Base-by-base conservation (phyloP, 352 stramenopile genomes). In the Ophiocytium majus region DNA sequence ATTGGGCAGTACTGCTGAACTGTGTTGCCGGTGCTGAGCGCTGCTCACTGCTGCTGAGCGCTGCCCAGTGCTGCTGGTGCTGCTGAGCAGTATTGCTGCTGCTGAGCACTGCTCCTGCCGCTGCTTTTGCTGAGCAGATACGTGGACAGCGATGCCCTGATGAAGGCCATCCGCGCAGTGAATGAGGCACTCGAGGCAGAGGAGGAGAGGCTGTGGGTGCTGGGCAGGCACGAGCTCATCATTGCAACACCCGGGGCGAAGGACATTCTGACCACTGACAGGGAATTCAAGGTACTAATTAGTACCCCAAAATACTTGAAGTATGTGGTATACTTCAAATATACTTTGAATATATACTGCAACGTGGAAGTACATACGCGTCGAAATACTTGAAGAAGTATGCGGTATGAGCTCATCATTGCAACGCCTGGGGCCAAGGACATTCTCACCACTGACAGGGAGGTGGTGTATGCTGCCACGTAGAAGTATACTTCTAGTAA, bases 331-430 rank as follows among this genome's bases (percentile, higher is more conserved):
- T 5, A 76, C 64, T 81, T 78, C 35, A 78, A 78, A 14, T 14
- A 78, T 78, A 78, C 35, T 78, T 78, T 17, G 5, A 78, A 17
- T 78, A 5, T 14, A 17, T 14, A 17, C 5, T 14, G 5, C 43
- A 14, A 57, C 43, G 43, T 57, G 43, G 5, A 57, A 57, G 43
- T 14, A 57, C 14, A 14, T 57, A 57, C 43, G 43, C n/a, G n/a
- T n/a, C n/a, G n/a, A n/a, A n/a, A n/a, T n/a, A n/a, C n/a, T n/a
- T n/a, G n/a, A n/a, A n/a, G n/a, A n/a, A n/a, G n/a, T n/a, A n/a
- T n/a, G n/a, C n/a, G 85, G 37, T 81, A 88, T 64, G 85, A 88
- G 74, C 80, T 88, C 23, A 88, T 88, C 33, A 80, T 88, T 34
- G 85, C 85, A 49, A 88, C 85, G 19, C 85, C 85, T 50, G 85